Evolutionary conservation across 768 basidiomycete species (phyloP).

Genomic region (Tricholoma flavovirens): DNA sequence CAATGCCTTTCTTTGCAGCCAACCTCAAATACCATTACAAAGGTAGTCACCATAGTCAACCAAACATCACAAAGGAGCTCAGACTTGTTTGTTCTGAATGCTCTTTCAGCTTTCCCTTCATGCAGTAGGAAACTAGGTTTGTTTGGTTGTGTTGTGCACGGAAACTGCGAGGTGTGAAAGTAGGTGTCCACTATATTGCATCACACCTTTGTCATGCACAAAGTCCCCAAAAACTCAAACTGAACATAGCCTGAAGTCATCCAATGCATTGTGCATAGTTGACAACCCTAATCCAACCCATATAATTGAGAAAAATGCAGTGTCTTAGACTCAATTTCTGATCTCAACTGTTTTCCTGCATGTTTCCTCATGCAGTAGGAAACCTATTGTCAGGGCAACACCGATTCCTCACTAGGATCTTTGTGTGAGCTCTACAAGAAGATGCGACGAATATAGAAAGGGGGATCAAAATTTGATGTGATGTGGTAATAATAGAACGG

Average conservation of each 20-base stretch:
- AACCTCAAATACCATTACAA: too few species aligned
- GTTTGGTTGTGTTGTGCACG: slow-evolving; percentile 21
- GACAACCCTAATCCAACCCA: background rate
- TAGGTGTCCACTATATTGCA: slow-evolving; percentile 15
- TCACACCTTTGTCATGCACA: background rate
- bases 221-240: slow-evolving; percentile 12
- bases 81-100: background rate
- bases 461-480: too few species aligned
- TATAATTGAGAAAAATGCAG: too few species aligned
- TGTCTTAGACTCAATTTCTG: background rate
- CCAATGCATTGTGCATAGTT: background rate
- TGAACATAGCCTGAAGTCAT: slow-evolving; percentile 5
- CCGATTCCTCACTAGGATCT: too few species aligned
- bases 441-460: too few species aligned
- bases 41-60: too few species aligned
- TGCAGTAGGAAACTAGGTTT: slow-evolving; percentile 2
- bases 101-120: slow-evolving; percentile 1
- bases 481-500: too few species aligned
- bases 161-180: slow-evolving; percentile 11
- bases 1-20: too few species aligned
- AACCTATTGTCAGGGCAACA: too few species aligned
- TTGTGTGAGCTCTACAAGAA: too few species aligned
- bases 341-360: background rate
- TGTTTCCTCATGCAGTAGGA: too few species aligned
- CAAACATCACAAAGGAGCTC: too few species aligned